Conservation (phyloP, 495 filamentous ascomycete genomes). For the Aspergillus bridgeri region DNA sequence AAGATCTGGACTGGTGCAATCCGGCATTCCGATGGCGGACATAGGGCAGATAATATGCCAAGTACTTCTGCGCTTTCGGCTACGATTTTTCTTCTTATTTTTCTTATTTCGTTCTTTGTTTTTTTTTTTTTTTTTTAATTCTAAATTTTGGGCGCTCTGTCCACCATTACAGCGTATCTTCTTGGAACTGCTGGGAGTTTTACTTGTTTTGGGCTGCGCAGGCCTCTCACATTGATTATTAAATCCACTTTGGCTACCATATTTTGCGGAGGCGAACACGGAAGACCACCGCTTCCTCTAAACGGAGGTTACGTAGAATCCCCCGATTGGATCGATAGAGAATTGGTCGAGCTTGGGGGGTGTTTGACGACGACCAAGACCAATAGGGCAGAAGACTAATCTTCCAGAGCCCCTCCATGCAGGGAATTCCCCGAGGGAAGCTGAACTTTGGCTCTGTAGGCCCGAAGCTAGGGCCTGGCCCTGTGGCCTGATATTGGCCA, state of each 20-base stretch:
- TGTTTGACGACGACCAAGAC: background rate
- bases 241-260: background rate
- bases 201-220: background rate
- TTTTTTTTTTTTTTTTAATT: no score
- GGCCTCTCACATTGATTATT: background rate
- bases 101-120: background rate
- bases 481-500: background rate
- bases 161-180: background rate
- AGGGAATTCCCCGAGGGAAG: background rate
- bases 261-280: background rate
- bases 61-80: background rate
- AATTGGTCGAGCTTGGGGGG: background rate
- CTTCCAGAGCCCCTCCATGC: background rate
- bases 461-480: background rate
- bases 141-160: background rate
- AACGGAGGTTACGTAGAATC: background rate
- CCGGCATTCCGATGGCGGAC: slow-evolving; percentile 64
- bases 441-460: background rate
- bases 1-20: slow-evolving; percentile 71
- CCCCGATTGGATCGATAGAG: background rate
- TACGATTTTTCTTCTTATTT: background rate
- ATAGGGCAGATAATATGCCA: slow-evolving; percentile 20
- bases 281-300: background rate
- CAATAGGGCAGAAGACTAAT: background rate
- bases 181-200: background rate